phyloP scores from a whole-genome alignment of 768 basidiomycete genomes.

The Tephrocybe sp. region DNA sequence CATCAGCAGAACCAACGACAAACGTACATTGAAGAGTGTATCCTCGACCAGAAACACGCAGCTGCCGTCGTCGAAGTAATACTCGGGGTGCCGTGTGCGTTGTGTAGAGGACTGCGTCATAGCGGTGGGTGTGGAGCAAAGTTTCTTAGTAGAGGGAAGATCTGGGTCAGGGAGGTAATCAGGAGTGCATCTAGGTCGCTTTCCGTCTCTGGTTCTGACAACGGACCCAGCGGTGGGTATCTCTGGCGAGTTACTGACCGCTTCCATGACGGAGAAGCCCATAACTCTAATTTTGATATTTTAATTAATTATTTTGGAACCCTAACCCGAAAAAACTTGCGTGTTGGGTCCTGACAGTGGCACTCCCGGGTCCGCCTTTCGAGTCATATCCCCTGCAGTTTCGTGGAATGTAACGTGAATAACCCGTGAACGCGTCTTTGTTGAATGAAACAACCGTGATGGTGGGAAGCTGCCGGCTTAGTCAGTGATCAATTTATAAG shows the following conservation, averaged over 20 bases:
- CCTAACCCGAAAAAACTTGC: constrained; percentile 1
- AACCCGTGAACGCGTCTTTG: constrained; percentile 4
- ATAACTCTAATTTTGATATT: constrained; percentile 1
- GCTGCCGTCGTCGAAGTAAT: constrained; percentile 70
- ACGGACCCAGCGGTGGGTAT: constrained; percentile 7
- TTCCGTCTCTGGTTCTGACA: background rate
- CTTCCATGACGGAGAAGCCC: constrained; percentile 4
- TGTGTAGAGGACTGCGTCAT: constrained; percentile 8
- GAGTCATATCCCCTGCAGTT: constrained; percentile 3
- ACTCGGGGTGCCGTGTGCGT: constrained; percentile 45
- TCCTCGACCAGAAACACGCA: constrained; percentile 63
- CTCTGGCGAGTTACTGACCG: background rate
- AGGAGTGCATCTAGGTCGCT: constrained; percentile 8
- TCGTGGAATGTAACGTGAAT: background rate
- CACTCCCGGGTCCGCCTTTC: background rate
- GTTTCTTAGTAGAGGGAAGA: constrained; percentile 12
- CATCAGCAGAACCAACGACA: constrained; percentile 5
- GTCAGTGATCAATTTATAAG: constrained; percentile 31
- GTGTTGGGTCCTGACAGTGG: background rate
- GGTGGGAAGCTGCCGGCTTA: constrained; percentile 23
- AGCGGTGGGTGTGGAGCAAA: constrained; percentile 13
- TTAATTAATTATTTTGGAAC: constrained; percentile 10
- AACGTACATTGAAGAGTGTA: constrained; percentile 66
- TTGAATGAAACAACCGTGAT: constrained; percentile 13
- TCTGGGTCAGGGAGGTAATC: background rate